These are phyloP conservation scores for Penstemon eatonii DNA, from an alignment of 257 asterid genomes.

Conservation along the genomic window DNA sequence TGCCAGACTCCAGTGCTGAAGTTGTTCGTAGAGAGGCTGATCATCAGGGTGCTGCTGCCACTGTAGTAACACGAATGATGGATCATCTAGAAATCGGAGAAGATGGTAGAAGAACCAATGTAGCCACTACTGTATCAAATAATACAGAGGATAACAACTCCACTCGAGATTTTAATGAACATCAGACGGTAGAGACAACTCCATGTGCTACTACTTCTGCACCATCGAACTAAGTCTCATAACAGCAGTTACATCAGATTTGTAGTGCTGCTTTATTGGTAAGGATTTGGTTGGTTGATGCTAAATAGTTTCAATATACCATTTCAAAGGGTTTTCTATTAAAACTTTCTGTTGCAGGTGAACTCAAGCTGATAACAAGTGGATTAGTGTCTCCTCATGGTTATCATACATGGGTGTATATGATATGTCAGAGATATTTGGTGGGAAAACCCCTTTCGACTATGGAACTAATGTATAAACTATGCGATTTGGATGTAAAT, in stretches of 20 bases:
- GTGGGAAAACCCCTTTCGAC: background rate
- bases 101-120: constrained; percentile 33
- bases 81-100: constrained; percentile 66
- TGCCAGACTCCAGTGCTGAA: constrained; percentile 47
- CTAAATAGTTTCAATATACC: background rate
- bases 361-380: background rate
- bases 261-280: constrained; percentile 28
- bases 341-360: background rate
- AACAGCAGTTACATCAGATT: constrained; percentile 25
- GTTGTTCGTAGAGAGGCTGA: constrained; percentile 39
- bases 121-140: constrained; percentile 38
- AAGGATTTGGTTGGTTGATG: constrained; percentile 17
- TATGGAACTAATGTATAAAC: constrained; percentile 22
- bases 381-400: background rate
- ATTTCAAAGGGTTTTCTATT: background rate
- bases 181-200: constrained; percentile 34
- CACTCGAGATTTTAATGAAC: constrained; percentile 32
- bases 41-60: constrained; percentile 36
- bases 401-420: background rate
- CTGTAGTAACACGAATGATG: constrained; percentile 51
- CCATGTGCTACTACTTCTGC: constrained; percentile 55
- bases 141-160: constrained; percentile 33
- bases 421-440: constrained; percentile 17
- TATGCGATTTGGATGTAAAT: constrained; percentile 25
- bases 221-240: constrained; percentile 37